These are phyloP conservation scores for Populus tremula DNA, from an alignment of 345 rosid species.

Conservation along the genomic window DNA sequence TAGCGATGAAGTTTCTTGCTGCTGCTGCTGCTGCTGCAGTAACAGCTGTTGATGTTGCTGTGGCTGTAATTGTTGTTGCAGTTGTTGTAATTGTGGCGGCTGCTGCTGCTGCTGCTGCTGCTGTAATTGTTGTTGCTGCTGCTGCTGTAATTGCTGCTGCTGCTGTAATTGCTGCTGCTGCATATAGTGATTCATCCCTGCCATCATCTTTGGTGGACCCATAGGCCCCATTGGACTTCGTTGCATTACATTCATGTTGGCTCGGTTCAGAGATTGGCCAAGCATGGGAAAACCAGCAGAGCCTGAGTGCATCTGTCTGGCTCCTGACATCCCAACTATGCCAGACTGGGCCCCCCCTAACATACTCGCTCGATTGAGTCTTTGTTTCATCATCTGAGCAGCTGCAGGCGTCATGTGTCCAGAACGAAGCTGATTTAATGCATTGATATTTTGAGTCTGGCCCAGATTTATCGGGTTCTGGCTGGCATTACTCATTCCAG, in stretches of 20 bases:
- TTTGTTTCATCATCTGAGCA: constrained; percentile 35
- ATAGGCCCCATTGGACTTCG: constrained; percentile 59
- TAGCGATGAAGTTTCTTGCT: constrained; percentile 55
- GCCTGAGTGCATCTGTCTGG: constrained; percentile 60
- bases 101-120: constrained; percentile 37
- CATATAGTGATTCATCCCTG: constrained; percentile 61
- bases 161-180: constrained; percentile 55
- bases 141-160: constrained; percentile 42
- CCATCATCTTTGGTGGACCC: constrained; percentile 87
- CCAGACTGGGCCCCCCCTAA: constrained; percentile 64
- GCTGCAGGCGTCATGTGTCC: constrained; percentile 41
- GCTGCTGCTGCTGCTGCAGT: constrained; percentile 22
- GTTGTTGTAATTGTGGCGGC: constrained; percentile 39
- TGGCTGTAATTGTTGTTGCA: constrained; percentile 30
- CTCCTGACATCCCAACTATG: constrained; percentile 59
- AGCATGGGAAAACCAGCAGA: constrained; percentile 60
- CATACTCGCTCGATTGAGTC: constrained; percentile 35
- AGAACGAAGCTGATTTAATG: constrained; percentile 54
- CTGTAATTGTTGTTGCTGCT: constrained; percentile 19
- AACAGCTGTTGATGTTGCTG: constrained; percentile 34
- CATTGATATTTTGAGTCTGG: constrained; percentile 48
- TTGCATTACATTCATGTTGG: constrained; percentile 57
- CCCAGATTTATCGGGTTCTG: constrained; percentile 61
- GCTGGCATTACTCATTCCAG: constrained; percentile 57
- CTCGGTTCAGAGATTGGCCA: constrained; percentile 56